A percentile compares a stretch with the other conserved stretches of the same genome.
Conservation (phyloP, 1,139 yeast species). For the Arxiozyma slooffiae region DNA sequence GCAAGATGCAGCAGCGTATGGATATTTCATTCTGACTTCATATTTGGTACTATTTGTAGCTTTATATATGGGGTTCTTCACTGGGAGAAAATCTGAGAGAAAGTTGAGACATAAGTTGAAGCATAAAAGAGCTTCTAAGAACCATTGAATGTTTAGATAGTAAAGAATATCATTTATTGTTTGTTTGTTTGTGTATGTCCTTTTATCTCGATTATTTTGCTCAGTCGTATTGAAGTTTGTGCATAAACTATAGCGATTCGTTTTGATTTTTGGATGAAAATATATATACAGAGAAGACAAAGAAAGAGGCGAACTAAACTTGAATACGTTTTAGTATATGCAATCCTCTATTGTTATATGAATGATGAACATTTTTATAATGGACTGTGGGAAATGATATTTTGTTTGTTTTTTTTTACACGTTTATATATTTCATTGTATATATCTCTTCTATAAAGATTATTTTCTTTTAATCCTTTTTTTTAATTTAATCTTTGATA, state of each 20-base stretch:
- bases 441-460: too few species aligned
- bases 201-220: too few species aligned
- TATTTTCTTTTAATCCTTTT: not conserved
- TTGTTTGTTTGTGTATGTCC: too few species aligned
- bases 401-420: too few species aligned
- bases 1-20: constrained; percentile 82
- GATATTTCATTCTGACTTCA: constrained; percentile 79
- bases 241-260: too few species aligned
- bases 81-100: constrained; percentile 33
- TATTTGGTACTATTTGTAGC: constrained; percentile 85
- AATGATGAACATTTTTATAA: not conserved
- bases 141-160: not conserved
- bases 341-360: too few species aligned
- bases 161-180: not conserved
- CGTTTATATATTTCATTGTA: too few species aligned
- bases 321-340: too few species aligned
- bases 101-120: constrained; percentile 30
- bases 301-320: too few species aligned
- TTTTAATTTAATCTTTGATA: not conserved
- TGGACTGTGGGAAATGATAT: not conserved
- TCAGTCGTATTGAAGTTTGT: too few species aligned
- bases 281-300: not conserved
- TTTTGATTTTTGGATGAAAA: too few species aligned
- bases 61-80: constrained; percentile 77
- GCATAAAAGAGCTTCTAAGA: constrained; percentile 20